phyloP scores from a whole-genome alignment of 352 stramenopile species.

The Chrysophaeum taylorii region DNA sequence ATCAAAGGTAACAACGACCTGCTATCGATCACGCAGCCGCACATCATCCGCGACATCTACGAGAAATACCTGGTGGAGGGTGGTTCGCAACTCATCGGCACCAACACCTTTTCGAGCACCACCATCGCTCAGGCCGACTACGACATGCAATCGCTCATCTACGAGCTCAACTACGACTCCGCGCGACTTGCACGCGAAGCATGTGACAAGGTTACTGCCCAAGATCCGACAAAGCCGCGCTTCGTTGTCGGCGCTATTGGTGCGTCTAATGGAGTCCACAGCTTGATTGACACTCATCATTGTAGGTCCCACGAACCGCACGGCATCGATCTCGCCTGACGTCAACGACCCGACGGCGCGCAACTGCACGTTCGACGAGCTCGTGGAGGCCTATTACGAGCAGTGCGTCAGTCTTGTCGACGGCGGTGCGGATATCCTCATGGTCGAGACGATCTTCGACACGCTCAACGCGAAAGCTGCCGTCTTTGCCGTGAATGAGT shows the following conservation, averaged over 20 bases:
- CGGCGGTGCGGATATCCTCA: conserved; percentile 84
- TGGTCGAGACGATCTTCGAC: conserved; percentile 96
- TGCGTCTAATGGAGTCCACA: background rate
- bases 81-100: conserved; percentile 83
- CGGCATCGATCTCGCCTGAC: conserved; percentile 84
- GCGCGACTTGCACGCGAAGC: conserved; percentile 75
- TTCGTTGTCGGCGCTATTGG: conserved; percentile 90
- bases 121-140: conserved; percentile 92
- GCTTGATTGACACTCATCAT: no score
- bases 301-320: conserved; percentile 89
- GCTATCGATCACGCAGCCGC: conserved; percentile 81
- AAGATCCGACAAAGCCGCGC: conserved; percentile 74
- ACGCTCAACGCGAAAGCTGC: conserved; percentile 93
- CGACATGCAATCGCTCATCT: conserved; percentile 84
- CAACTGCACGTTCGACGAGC: conserved; percentile 93
- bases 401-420: conserved; percentile 84
- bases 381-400: conserved; percentile 88
- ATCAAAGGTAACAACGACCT: conserved; percentile 96
- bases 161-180: conserved; percentile 88
- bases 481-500: conserved; percentile 82
- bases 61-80: conserved; percentile 80
- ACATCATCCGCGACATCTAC: conserved; percentile 90
- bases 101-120: conserved; percentile 91
- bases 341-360: conserved; percentile 79
- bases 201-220: conserved; percentile 79